Percentiles rank a stretch among this genome's conserved stretches.
Conservation (phyloP, 495 filamentous ascomycete genomes). For the Hypomontagnella submonticulosa region DNA sequence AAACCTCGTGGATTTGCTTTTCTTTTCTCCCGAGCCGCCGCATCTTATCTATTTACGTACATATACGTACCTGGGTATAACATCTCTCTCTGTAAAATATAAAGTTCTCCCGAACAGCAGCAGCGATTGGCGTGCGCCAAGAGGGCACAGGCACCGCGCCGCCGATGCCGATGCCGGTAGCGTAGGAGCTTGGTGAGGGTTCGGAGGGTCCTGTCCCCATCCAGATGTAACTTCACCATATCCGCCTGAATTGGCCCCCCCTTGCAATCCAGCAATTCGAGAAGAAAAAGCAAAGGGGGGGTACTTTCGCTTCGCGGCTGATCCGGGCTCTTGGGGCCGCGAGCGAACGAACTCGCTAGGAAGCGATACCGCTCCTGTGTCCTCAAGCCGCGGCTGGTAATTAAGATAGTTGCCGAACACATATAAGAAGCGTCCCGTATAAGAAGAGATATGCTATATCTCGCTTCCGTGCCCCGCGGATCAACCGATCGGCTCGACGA, state of each 20-base stretch:
- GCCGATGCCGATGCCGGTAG: constrained; percentile 44
- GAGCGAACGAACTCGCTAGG: constrained; percentile 7
- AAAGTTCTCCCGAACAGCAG: not conserved
- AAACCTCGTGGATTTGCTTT: constrained; percentile 3
- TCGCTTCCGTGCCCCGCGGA: too few relatives aligned
- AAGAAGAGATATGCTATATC: too few relatives aligned
- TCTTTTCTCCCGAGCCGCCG: not conserved
- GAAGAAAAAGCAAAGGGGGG: too few relatives aligned
- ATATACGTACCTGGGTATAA: too few relatives aligned
- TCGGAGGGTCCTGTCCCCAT: constrained; percentile 20
- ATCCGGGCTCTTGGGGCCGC: constrained; percentile 39
- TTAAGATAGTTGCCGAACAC: not conserved
- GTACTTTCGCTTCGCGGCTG: constrained; percentile 30
- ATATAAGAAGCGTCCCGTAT: too few relatives aligned
- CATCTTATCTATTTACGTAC: too few relatives aligned
- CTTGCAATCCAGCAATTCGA: constrained; percentile 21
- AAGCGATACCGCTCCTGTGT: not conserved
- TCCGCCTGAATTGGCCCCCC: constrained; percentile 39
- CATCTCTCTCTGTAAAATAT: constrained; percentile 9
- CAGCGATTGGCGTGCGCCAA: constrained; percentile 17
- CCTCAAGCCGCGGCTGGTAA: too few relatives aligned
- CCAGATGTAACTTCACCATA: constrained; percentile 28
- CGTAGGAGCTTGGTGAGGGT: constrained; percentile 3
- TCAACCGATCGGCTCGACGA: too few relatives aligned
- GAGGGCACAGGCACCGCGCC: constrained; percentile 15